Base-by-base conservation (phyloP, 208 protist genomes). In the Leishmania mexicana region DNA sequence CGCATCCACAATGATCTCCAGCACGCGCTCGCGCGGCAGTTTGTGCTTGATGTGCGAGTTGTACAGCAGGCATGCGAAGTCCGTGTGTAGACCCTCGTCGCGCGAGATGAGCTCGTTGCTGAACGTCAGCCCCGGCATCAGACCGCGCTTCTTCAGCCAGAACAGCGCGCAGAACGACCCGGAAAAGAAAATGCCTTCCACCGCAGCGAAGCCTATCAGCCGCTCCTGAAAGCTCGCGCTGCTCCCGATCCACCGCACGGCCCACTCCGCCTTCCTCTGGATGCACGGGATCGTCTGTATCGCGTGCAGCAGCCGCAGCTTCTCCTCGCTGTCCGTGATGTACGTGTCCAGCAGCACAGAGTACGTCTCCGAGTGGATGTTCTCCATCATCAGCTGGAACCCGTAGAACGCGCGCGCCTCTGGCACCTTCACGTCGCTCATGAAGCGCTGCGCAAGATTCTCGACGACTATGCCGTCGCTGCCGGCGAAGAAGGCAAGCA, bases 181-280 rank as follows among this genome's bases (percentile, higher is more conserved):
- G 64, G 93, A 98, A 91, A 99, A 99, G 95, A 99, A 99, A 85
- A 99, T 99, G 87, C 99, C 99, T 88, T 99, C 99, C 24, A 99
- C 99, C 17, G 96, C 95, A 10, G 99, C 99, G 89, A 99, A 99
- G 3, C 98, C 99, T 8, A 99, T 90, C 54, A 99, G 91, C 49
- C 99, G 96, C 88, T 99, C 95, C 45, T 96, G 96, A 85, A 99
- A 99, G 75, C 95, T 96, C 31, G 79, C 81, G 0, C 45, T 54
- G 81, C 85, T 90, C 24, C 81, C 79, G 65, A 98, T 98, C 96
- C 96, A 98, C 47, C 93, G 91, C 64, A 99, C 74, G 4, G 99
- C 99, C 99, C 99, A 99, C 53, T 99, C 89, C 10, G 99, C 99
- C 94, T 99, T 99, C 88, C 97, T 96, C 90, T 96, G 82, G n/a